Evolutionary conservation across 1,284 basidiomycete species (phyloP).

Genomic region (Apiotrichum siamense): DNA sequence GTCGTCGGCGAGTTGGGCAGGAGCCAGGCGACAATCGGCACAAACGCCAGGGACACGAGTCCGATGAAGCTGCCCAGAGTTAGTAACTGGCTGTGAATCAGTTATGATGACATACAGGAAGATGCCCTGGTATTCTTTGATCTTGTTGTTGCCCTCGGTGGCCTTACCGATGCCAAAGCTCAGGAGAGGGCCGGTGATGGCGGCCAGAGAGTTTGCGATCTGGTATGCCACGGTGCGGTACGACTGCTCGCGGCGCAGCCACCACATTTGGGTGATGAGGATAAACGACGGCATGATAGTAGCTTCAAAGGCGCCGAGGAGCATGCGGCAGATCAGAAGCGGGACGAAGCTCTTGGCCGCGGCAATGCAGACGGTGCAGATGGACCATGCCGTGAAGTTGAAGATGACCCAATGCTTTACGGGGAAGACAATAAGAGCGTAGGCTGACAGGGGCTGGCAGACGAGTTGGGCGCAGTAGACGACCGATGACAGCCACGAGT

Average conservation of each 20-base stretch:
- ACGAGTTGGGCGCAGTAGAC: slow-evolving; percentile 26
- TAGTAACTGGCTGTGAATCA: background rate
- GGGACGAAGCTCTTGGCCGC: slow-evolving; percentile 33
- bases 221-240: slow-evolving; percentile 43
- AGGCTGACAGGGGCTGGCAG: slow-evolving; percentile 21
- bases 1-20: slow-evolving; percentile 41
- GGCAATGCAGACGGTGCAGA: slow-evolving; percentile 33
- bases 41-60: slow-evolving; percentile 49
- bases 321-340: slow-evolving; percentile 33
- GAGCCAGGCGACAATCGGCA: slow-evolving; percentile 50
- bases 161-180: slow-evolving; percentile 38
- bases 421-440: slow-evolving; percentile 24
- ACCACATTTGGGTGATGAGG: slow-evolving; percentile 36
- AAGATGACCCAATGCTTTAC: slow-evolving; percentile 16
- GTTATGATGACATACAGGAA: slow-evolving; percentile 37
- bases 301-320: slow-evolving; percentile 36
- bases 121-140: slow-evolving; percentile 48
- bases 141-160: slow-evolving; percentile 11
- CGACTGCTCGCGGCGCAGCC: slow-evolving; percentile 37
- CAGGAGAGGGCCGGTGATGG: slow-evolving; percentile 37
- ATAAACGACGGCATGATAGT: slow-evolving; percentile 16
- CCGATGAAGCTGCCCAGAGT: slow-evolving; percentile 48
- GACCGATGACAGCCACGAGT: slow-evolving; percentile 22
- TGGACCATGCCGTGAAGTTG: slow-evolving; percentile 24
- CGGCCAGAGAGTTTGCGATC: slow-evolving; percentile 39